A percentile compares a stretch with the other conserved stretches of the same genome.
phyloP scores from a whole-genome alignment of 2,329 filamentous ascomycete species.

The Penicillium aurantiogriseum region DNA sequence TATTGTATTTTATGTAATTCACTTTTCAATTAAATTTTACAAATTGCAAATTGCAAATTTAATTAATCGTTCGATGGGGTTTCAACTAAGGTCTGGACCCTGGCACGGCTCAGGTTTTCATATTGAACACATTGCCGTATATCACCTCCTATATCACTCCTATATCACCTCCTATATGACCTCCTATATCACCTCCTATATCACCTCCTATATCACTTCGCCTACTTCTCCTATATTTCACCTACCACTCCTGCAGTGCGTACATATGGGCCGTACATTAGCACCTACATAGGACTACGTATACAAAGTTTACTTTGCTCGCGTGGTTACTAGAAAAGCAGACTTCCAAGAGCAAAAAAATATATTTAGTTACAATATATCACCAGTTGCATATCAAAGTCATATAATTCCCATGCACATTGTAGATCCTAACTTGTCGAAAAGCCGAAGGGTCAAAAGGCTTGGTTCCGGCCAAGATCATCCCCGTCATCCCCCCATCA shows the following conservation, averaged over 20 bases:
- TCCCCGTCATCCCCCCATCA: constrained; percentile 6
- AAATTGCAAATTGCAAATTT: not conserved
- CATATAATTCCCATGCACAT: not conserved
- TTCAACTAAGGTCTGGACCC: not conserved
- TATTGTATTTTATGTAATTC: not conserved
- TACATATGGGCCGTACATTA: not conserved
- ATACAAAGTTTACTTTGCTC: not conserved
- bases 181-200: too few species aligned
- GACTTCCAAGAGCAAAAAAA: not conserved
- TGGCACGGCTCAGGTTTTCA: not conserved
- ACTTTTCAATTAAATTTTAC: too few species aligned
- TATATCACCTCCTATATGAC: too few species aligned
- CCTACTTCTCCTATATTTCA: not conserved
- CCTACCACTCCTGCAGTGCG: not conserved
- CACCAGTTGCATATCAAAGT: not conserved
- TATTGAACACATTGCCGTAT: not conserved
- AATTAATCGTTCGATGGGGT: not conserved
- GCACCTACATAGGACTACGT: not conserved
- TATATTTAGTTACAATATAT: not conserved
- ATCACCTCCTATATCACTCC: too few species aligned
- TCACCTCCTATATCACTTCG: too few species aligned
- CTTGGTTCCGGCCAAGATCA: constrained; percentile 9
- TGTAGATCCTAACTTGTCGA: constrained; percentile 2
- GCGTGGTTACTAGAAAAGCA: not conserved
- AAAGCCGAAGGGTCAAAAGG: constrained; percentile 6